Base-by-base conservation (phyloP, 2,329 filamentous ascomycete species). In the Lecanoromycetidae sp. region DNA sequence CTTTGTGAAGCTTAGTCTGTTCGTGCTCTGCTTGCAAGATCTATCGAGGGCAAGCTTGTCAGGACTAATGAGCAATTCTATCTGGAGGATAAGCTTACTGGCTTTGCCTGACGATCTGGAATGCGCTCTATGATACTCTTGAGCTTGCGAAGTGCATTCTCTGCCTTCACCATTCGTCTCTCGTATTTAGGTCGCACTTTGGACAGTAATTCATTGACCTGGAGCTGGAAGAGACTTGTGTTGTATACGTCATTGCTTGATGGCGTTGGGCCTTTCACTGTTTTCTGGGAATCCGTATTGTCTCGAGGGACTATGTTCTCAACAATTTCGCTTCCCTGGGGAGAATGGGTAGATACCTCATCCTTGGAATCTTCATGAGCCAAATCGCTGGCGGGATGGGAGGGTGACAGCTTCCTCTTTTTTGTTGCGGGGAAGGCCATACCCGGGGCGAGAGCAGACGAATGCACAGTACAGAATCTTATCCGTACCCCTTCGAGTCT, bases 151-250 rank as follows among this genome's bases (percentile, higher is more conserved):
- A 81, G 64, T 22, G 67, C 63, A 42, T 71, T 66, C 52, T 80
- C 74, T 13, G 75, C 69, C 13, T 68, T 64, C 9, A 62, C 67
- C 51, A 76, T 66, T 52, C 71, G 72, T 58, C 73, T 76, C 26
- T 74, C 74, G 53, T 79, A 76, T 51, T 75, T 72, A 27, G 72
- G 74, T 55, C 71, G 70, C 41, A 79, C 65, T 53, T 78, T 73
- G 5, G 66, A 61, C 42, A 82, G 60, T 48, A 84, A 65, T 55
- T 82, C 77, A 53, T 82, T 76, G 27, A 81, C 68, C 58, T 84
- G 79, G 8, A 83, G 62, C 58, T 81, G 81, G 65, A 84, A 82
- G 48, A 81, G 66, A 58, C 71, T 80, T 35, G 77, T 80, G 58
- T 80, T 80, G 66, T 75, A 80, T n/a, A 73, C 68, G 39, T 74